These are phyloP conservation scores for Rhodomyrtus psidioides DNA, from an alignment of 441 rosid species.

Conservation along the genomic window DNA sequence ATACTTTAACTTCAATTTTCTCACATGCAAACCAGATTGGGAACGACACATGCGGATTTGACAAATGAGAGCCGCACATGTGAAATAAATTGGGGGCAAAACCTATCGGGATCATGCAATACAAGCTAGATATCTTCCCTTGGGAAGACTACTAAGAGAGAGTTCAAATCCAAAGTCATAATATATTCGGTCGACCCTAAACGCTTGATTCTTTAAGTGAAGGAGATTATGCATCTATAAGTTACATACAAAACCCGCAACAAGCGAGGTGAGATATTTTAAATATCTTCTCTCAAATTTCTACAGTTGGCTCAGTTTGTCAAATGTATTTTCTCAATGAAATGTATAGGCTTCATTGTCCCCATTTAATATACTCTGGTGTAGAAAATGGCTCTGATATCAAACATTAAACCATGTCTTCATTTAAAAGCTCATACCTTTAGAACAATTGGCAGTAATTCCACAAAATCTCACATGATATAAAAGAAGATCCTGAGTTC, in stretches of 20 bases:
- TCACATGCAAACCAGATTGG: not conserved
- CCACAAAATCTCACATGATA: too few relatives aligned
- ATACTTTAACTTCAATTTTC: not conserved
- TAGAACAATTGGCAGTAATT: too few relatives aligned
- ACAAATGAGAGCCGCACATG: rapidly evolving
- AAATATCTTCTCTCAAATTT: not conserved
- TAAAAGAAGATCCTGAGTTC: too few relatives aligned
- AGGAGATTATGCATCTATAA: not conserved
- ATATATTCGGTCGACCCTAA: not conserved
- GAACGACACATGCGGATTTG: not conserved
- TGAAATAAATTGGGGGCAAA: not conserved
- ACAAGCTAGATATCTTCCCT: rapidly evolving
- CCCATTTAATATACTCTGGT: not conserved
- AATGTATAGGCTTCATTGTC: not conserved
- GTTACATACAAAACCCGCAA: not conserved
- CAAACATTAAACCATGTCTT: too few relatives aligned
- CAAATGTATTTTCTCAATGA: not conserved
- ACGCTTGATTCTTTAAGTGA: not conserved
- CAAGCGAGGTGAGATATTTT: not conserved
- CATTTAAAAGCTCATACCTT: too few relatives aligned
- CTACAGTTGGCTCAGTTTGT: not conserved
- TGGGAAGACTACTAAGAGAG: not conserved
- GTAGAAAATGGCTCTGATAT: not conserved
- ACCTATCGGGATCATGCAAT: not conserved
- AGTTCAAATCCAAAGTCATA: not conserved